These are phyloP conservation scores for Alternaria burnsii DNA, from an alignment of 2,329 filamentous ascomycete species.

Conservation along the genomic window DNA sequence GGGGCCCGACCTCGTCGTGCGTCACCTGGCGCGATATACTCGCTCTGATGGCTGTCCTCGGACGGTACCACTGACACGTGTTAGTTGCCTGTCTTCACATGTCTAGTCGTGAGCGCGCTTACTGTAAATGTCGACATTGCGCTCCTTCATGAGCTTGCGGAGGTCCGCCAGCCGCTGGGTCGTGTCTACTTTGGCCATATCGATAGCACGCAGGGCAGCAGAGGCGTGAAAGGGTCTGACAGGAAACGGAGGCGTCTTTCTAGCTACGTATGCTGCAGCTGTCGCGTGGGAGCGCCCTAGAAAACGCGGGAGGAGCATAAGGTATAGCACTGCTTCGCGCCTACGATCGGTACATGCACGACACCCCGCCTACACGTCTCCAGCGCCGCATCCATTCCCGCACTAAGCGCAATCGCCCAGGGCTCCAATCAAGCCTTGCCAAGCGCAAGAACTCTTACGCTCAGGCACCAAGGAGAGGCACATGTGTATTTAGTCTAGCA, in stretches of 20 bases:
- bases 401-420: constrained; percentile 17
- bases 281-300: constrained; percentile 41
- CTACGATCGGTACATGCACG: constrained; percentile 30
- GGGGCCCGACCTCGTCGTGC: constrained; percentile 72
- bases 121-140: constrained; percentile 93
- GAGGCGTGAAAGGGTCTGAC: constrained; percentile 44
- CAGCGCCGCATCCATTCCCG: constrained; percentile 7
- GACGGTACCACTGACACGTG: constrained; percentile 81
- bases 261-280: constrained; percentile 37
- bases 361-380: constrained; percentile 28
- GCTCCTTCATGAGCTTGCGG: constrained; percentile 84
- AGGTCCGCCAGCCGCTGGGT: constrained; percentile 77
- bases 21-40: constrained; percentile 98
- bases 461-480: constrained; percentile 3
- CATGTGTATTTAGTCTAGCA: neutral
- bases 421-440: constrained; percentile 11
- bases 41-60: constrained; percentile 96
- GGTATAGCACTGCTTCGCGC: constrained; percentile 23
- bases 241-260: constrained; percentile 20
- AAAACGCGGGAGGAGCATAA: constrained; percentile 44
- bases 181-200: constrained; percentile 84
- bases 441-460: constrained; percentile 8
- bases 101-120: constrained; percentile 34
- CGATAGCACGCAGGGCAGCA: constrained; percentile 47
- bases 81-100: constrained; percentile 44